phyloP scores from a whole-genome alignment of 2,329 filamentous ascomycete genomes.

The Corynespora cassiicola region DNA sequence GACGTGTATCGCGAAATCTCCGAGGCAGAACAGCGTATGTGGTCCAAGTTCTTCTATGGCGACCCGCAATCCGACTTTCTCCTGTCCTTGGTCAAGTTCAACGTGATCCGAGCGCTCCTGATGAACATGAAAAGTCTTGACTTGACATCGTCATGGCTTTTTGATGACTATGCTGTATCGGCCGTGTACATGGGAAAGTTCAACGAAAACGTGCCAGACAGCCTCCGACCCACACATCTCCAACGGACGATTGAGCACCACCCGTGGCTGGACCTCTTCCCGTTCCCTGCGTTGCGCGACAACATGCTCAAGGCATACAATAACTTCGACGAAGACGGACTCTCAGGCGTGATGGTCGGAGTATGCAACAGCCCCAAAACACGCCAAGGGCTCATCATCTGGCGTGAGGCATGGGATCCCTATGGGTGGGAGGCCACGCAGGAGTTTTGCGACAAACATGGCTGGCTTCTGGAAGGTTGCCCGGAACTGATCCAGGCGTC shows the following conservation, averaged over 20 bases:
- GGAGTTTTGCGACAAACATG: constrained; percentile 10
- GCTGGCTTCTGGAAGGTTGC: constrained; percentile 14
- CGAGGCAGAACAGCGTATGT: no score
- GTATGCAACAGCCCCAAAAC: constrained; percentile 2
- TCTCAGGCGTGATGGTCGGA: constrained; percentile 10
- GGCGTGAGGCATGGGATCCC: constrained; percentile 15
- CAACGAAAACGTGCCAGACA: constrained; percentile 1
- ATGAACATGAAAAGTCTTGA: constrained; percentile 40
- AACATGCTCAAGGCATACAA: constrained; percentile 35
- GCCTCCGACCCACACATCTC: constrained; percentile 56
- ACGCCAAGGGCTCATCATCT: constrained; percentile 13
- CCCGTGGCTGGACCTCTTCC: constrained; percentile 62
- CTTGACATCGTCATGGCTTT: constrained; percentile 10
- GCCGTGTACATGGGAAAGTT: background rate
- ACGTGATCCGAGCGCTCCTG: constrained; percentile 44
- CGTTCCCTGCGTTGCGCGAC: constrained; percentile 61
- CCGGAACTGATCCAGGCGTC: constrained; percentile 9
- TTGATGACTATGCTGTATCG: constrained; percentile 1
- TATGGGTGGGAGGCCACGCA: constrained; percentile 13
- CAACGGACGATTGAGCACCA: constrained; percentile 60
- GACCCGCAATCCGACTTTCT: constrained; percentile 44
- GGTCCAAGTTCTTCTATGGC: no score
- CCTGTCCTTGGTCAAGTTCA: constrained; percentile 46
- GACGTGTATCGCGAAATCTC: no score
- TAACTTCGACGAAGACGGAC: constrained; percentile 3